Conservation (phyloP, 768 basidiomycete genomes). For the Suillus weaverae region DNA sequence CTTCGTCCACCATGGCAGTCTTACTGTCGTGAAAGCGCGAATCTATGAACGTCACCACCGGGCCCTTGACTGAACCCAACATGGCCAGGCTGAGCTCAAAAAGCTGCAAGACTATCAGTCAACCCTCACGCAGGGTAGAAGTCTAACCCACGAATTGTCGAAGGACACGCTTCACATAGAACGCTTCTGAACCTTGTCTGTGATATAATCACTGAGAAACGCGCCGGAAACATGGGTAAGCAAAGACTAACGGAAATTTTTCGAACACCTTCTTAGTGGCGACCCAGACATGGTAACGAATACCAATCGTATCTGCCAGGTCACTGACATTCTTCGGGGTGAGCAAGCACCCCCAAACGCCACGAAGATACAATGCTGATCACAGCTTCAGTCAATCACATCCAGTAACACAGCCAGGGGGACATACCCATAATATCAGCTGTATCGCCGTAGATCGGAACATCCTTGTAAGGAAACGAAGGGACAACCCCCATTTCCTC, state of each 20-base stretch:
- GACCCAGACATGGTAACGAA: slow-evolving; percentile 37
- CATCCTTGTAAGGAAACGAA: slow-evolving; percentile 29
- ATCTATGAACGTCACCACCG: slow-evolving; percentile 53
- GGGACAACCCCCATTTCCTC: slow-evolving; percentile 35
- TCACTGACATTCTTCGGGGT: slow-evolving; percentile 34
- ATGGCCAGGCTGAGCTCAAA: slow-evolving; percentile 49
- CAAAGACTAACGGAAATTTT: slow-evolving; percentile 16
- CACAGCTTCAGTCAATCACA: neutral
- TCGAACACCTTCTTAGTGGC: slow-evolving; percentile 32
- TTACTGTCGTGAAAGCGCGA: slow-evolving; percentile 42
- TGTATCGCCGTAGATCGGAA: slow-evolving; percentile 37
- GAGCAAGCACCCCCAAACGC: slow-evolving; percentile 34
- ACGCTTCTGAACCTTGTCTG: neutral
- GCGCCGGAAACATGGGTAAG: neutral
- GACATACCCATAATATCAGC: slow-evolving; percentile 45
- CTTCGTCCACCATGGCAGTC: slow-evolving; percentile 42
- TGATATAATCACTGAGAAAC: neutral
- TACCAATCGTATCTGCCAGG: slow-evolving; percentile 24
- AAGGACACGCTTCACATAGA: slow-evolving; percentile 2
- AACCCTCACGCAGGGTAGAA: neutral
- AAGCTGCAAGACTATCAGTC: slow-evolving; percentile 36
- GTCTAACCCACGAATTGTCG: slow-evolving; percentile 29
- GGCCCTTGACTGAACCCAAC: slow-evolving; percentile 45
- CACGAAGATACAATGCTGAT: slow-evolving; percentile 34
- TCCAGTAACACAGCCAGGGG: neutral